Percentiles rank a stretch among this genome's conserved stretches.
Conservation (phyloP, 73 alveolate species). For the Paramecium biaurelia region DNA sequence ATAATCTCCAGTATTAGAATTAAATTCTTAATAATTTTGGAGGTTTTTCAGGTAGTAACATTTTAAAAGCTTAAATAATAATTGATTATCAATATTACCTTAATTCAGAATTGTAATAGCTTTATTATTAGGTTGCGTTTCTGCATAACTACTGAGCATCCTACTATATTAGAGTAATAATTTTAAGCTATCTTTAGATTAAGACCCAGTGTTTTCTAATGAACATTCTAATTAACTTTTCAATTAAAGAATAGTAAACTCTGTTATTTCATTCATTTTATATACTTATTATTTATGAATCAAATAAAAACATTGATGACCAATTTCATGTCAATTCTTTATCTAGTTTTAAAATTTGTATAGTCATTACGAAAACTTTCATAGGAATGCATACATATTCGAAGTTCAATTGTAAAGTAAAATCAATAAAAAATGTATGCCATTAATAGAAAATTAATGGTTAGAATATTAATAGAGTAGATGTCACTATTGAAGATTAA, state of each 20-base stretch:
- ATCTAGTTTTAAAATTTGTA: no score
- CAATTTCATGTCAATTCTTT: no score
- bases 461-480: no score
- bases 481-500: no score
- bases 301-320: not conserved
- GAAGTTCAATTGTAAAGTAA: no score
- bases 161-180: not conserved
- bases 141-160: not conserved
- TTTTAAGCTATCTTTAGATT: not conserved
- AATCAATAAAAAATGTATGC: no score
- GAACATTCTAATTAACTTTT: slow-evolving; percentile 11
- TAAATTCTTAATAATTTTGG: not conserved
- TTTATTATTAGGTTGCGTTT: not conserved
- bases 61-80: not conserved
- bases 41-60: not conserved
- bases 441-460: no score
- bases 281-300: not conserved
- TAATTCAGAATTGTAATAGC: not conserved
- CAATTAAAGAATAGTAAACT: not conserved
- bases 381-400: no score
- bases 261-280: not conserved
- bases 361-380: no score
- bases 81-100: not conserved
- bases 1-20: slow-evolving; percentile 7
- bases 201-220: slow-evolving; percentile 7